Base-by-base conservation (phyloP, 768 basidiomycete genomes). In the Leccinum imitatum region DNA sequence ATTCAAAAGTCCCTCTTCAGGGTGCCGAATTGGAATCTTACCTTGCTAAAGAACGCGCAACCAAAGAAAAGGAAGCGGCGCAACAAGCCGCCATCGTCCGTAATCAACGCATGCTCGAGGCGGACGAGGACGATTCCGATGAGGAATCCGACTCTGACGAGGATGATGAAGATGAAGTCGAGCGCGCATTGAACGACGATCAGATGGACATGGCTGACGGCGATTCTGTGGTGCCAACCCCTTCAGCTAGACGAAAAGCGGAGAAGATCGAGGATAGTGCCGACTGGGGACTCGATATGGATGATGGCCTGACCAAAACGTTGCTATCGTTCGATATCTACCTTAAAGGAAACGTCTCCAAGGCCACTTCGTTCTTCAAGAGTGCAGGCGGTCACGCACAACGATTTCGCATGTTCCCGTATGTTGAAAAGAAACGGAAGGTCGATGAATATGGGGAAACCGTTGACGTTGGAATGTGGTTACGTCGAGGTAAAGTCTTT, bases 401-500 rank as follows among this genome's bases (percentile, higher is more conserved):
- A 63, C 80, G 97, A 55, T 98, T 91, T 73, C 82, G 96, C 63
- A 98, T 98, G 95, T 98, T 98, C 76, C 97, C 97, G 0, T 95
- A 93, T 64, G 86, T 96, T 30, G 96, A 98, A 76, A 89, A 92
- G 75, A 92, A 90, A 69, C 79, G 93, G 64, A 83, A 91, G 64
- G 91, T 98, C 21, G 97, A 99, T 70, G 92, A 91, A 65, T 99
- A 93, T 71, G 97, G 97, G 9, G 97, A 99, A 78, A 90, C 87
- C 10, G 80, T 98, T 54, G 97, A 98, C 73, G 90, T 98, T 6
- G 94, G 90, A 3, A 90, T 93, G 84, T 99, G 97, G 97, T 72
- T 98, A 59, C 81, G 93, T 61, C 92, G 93, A 69, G 92, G 95
- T 1, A 91, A 90, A 75, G 87, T 90, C 47, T 83, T 97, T 51